Evolutionary conservation across 331 rosid species (phyloP).

Genomic region (Malus hybrid): DNA sequence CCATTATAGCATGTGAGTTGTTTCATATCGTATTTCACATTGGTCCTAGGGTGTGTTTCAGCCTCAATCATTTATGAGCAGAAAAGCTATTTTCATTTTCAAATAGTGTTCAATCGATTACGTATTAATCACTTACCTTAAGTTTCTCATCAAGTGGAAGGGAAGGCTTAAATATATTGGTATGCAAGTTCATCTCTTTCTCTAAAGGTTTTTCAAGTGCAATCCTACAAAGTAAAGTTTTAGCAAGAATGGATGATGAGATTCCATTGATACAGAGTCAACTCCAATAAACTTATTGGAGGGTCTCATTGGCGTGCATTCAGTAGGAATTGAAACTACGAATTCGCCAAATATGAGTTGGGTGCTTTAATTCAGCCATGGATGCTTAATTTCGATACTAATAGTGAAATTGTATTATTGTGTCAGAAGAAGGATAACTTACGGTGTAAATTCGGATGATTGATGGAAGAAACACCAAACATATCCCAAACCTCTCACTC

Average conservation of each 20-base stretch:
- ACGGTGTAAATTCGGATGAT: neutral
- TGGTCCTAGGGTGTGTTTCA: too few relatives aligned
- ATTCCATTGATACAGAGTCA: too few relatives aligned
- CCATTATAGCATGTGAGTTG: too few relatives aligned
- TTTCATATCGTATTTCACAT: too few relatives aligned
- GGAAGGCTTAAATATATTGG: neutral
- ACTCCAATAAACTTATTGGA: neutral
- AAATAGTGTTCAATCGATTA: too few relatives aligned
- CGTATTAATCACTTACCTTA: neutral
- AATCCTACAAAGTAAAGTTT: neutral
- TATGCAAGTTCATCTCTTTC: neutral
- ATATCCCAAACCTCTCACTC: conserved; percentile 3
- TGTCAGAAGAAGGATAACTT: too few relatives aligned
- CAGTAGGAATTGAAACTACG: neutral
- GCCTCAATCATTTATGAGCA: too few relatives aligned
- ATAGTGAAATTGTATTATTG: too few relatives aligned
- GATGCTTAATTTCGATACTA: too few relatives aligned
- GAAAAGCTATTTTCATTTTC: too few relatives aligned
- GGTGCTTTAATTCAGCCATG: too few relatives aligned
- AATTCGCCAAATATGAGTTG: neutral
- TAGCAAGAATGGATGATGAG: neutral
- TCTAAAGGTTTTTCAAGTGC: neutral
- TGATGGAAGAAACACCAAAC: conserved; percentile 12
- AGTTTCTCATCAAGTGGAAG: neutral
- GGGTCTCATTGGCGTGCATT: neutral